Conservation (phyloP, 805 yeast species). For the Candida manassasensis region DNA sequence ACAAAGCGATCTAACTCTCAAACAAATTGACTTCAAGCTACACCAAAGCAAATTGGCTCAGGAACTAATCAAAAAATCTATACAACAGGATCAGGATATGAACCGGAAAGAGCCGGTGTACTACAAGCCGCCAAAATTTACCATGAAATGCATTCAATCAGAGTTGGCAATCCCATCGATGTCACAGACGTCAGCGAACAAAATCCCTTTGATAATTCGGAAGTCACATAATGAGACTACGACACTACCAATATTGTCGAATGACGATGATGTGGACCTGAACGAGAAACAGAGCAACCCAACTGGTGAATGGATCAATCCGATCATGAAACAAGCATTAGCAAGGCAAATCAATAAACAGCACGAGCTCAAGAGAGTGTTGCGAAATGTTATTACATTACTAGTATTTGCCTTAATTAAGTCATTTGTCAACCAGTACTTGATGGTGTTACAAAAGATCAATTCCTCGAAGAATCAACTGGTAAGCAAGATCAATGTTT, state of each 20-base stretch:
- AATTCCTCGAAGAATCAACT: not conserved
- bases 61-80: not conserved
- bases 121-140: slow-evolving; percentile 28
- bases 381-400: slow-evolving; percentile 22
- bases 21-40: slow-evolving; percentile 3
- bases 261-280: slow-evolving; percentile 9
- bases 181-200: not conserved
- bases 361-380: slow-evolving; percentile 26
- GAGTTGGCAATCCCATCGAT: slow-evolving; percentile 13
- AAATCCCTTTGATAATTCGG: slow-evolving; percentile 11
- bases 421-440: slow-evolving; percentile 10
- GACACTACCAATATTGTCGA: slow-evolving; percentile 2
- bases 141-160: slow-evolving; percentile 18
- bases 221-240: not conserved
- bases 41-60: slow-evolving; percentile 2
- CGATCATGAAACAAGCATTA: slow-evolving; percentile 42
- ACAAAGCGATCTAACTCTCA: slow-evolving; percentile 1
- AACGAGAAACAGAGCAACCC: slow-evolving; percentile 12
- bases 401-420: slow-evolving; percentile 23
- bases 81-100: slow-evolving; percentile 1
- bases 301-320: slow-evolving; percentile 35
- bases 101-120: slow-evolving; percentile 20
- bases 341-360: slow-evolving; percentile 42
- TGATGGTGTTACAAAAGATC: slow-evolving; percentile 4
- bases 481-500: not conserved